phyloP scores from a whole-genome alignment of 2,329 filamentous ascomycete species.

The Aureobasidium mangrovei region DNA sequence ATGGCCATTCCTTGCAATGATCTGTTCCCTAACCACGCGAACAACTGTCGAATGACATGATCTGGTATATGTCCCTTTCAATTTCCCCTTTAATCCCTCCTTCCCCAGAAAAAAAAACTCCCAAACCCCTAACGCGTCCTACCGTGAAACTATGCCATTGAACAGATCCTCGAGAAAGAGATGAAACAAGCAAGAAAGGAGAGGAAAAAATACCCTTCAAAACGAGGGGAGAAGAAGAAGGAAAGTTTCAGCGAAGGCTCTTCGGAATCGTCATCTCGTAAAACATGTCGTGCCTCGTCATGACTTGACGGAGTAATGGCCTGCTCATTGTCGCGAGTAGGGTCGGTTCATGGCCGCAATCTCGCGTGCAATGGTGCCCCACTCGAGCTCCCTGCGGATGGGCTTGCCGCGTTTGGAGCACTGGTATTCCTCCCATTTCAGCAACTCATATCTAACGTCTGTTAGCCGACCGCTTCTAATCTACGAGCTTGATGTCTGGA shows the following conservation, averaged over 20 bases:
- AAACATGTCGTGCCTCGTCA: conserved; percentile 7
- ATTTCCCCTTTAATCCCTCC: too few species aligned
- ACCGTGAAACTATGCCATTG: too few species aligned
- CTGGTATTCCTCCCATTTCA: conserved; percentile 88
- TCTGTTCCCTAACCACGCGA: too few species aligned
- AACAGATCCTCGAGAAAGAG: not conserved
- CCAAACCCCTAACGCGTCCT: too few species aligned
- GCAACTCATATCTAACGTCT: conserved; percentile 56
- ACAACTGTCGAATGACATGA: too few species aligned
- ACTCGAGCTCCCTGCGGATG: conserved; percentile 74
- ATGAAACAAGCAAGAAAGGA: not conserved
- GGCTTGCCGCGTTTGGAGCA: conserved; percentile 46
- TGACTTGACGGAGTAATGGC: not conserved
- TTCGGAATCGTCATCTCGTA: conserved; percentile 5
- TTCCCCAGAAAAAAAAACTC: too few species aligned
- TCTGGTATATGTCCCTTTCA: too few species aligned
- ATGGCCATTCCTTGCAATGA: too few species aligned
- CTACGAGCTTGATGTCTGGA: conserved; percentile 16
- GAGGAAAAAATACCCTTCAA: not conserved
- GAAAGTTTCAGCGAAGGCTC: not conserved
- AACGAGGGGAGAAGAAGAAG: not conserved
- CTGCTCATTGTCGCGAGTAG: conserved; percentile 57
- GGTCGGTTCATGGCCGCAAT: conserved; percentile 94
- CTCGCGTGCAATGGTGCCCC: conserved; percentile 78
- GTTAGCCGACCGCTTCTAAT: conserved; percentile 20